Percentiles rank a stretch among this genome's conserved stretches.
Evolutionary conservation across 352 stramenopile species (phyloP).

Genomic region (Globisporangium yorkense): DNA sequence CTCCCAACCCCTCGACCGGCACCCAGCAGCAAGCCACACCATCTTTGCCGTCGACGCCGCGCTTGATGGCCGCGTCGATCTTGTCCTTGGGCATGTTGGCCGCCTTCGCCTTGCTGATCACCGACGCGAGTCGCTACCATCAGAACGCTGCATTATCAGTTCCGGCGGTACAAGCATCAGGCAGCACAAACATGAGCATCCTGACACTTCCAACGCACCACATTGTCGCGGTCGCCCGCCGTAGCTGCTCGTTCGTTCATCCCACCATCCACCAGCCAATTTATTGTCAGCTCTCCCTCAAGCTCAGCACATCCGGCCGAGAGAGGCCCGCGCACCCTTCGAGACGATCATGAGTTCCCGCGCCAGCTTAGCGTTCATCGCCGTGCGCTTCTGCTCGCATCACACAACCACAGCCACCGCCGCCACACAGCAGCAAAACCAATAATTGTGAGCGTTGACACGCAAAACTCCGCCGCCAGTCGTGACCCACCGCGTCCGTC

Average conservation of each 20-base stretch:
- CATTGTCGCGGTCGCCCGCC: slow-evolving; percentile 56
- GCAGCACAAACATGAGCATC: background rate
- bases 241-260: slow-evolving; percentile 22
- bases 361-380: slow-evolving; percentile 71
- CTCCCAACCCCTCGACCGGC: background rate
- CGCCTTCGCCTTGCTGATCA: slow-evolving; percentile 69
- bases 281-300: too few species aligned
- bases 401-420: background rate
- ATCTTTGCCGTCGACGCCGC: slow-evolving; percentile 76
- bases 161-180: too few species aligned
- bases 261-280: background rate
- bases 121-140: slow-evolving; percentile 33
- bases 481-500: slow-evolving; percentile 49
- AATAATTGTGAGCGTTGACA: background rate
- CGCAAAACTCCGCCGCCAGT: too few species aligned
- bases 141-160: background rate
- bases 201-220: slow-evolving; percentile 28
- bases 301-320: background rate
- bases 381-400: slow-evolving; percentile 53
- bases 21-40: slow-evolving; percentile 12
- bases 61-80: slow-evolving; percentile 81
- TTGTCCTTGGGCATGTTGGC: slow-evolving; percentile 82
- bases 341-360: slow-evolving; percentile 71
- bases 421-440: background rate
- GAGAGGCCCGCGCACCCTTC: slow-evolving; percentile 31